A percentile compares a stretch with the other conserved stretches of the same genome.
phyloP scores from a whole-genome alignment of 1,284 basidiomycete species.

The Irpex lacteus region DNA sequence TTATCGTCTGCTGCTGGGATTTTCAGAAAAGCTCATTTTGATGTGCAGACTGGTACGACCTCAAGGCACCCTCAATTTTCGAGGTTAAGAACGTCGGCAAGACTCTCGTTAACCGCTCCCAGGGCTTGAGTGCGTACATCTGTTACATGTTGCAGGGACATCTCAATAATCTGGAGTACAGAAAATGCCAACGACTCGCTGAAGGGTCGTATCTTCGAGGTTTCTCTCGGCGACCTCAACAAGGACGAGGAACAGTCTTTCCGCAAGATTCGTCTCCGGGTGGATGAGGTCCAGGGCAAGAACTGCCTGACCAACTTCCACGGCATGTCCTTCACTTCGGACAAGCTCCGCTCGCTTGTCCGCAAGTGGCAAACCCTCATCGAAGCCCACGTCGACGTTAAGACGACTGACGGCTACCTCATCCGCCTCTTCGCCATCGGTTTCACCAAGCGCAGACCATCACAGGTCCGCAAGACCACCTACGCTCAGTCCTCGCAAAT shows the following conservation, averaged over 20 bases:
- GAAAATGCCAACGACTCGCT: slow-evolving; percentile 99
- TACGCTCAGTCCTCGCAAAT: slow-evolving; percentile 97
- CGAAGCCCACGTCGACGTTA: slow-evolving; percentile 98
- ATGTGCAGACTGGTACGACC: slow-evolving; percentile 93
- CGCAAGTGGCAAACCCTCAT: slow-evolving; percentile 99
- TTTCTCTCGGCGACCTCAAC: slow-evolving; percentile 97
- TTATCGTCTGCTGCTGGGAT: slow-evolving; percentile 4
- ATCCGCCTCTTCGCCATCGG: slow-evolving; percentile 98
- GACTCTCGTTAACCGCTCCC: slow-evolving; percentile 98
- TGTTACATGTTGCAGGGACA: background rate
- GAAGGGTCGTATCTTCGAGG: slow-evolving; percentile 95
- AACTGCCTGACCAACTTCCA: slow-evolving; percentile 99
- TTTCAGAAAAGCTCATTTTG: background rate
- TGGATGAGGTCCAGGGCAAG: slow-evolving; percentile 98
- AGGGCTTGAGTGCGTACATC: slow-evolving; percentile 86
- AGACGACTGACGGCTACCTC: slow-evolving; percentile 99
- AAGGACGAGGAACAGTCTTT: slow-evolving; percentile 99
- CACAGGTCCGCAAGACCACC: slow-evolving; percentile 99
- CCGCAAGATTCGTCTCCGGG: slow-evolving; percentile 98
- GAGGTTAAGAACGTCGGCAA: slow-evolving; percentile 97
- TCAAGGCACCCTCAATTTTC: slow-evolving; percentile 98
- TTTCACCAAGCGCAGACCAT: slow-evolving; percentile 96
- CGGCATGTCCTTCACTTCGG: slow-evolving; percentile 99
- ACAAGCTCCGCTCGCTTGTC: slow-evolving; percentile 99
- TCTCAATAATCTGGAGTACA: slow-evolving; percentile 31